Base-by-base conservation (phyloP, 192 early-diverging fungal genomes). In the Mortierella antarctica region DNA sequence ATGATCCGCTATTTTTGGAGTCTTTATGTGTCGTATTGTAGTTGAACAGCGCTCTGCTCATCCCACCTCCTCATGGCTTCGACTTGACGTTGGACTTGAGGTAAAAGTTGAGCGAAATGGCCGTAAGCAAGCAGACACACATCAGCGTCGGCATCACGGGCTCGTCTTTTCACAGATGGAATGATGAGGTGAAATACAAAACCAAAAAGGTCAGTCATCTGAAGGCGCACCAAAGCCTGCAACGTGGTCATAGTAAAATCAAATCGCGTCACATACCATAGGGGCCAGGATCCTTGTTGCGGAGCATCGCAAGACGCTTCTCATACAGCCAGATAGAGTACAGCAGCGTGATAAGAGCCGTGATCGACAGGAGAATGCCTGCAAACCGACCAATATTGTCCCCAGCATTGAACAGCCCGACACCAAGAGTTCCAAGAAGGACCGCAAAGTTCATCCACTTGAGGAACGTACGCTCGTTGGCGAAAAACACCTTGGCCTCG, bases 401-500 rank as follows among this genome's bases (percentile, higher is more conserved):
- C 41, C 91, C 91, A 67, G 92, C 92, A 86, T 94, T 95, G 74
- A 93, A 89, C 7, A 95, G 84, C 11, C 87, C 89, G 39, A 95
- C 83, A 6, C 92, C 88, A 39, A 94, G 86, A 42, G 87, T 87
- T 31, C 90, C 89, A 7, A 95, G 70, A 14, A 93, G 83, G 2
- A 93, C 89, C 60, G 88, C 89, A 88, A 91, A 92, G 50, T 91
- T 89, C 86, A 94, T 86, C 95, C 95, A 96, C 20, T 88, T 85
- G 50, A 96, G 86, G 77, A 94, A 96, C 0, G 94, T 95, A 50
- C 95, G 86, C 81, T 96, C 95, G 67, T 96, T 96, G 51, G 94
- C 94, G 83, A 96, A 93, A 62, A 90, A 95, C 8, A 94, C 91
- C 84, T 96, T 96, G 14, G 95, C 92, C 66, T 96, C 95, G 13